These are phyloP conservation scores for Aspergillus ochraceus DNA, from an alignment of 2,329 filamentous ascomycete species.

Conservation along the genomic window DNA sequence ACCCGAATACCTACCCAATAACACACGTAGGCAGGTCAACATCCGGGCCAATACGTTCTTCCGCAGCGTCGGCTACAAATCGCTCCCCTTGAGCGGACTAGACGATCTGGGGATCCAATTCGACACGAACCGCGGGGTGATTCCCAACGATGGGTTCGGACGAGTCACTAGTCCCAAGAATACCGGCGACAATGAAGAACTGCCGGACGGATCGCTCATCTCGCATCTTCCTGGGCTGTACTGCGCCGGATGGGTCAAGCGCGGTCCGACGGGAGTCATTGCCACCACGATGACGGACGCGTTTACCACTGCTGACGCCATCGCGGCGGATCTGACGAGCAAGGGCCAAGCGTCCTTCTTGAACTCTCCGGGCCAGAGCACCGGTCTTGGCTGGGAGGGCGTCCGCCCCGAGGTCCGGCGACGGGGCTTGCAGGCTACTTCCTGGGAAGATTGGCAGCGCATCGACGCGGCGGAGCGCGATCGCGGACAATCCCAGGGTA, in stretches of 20 bases:
- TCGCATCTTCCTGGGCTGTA: slow-evolving; percentile 72
- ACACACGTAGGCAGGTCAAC: slow-evolving; percentile 46
- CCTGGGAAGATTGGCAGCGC: slow-evolving; percentile 81
- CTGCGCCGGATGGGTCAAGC: slow-evolving; percentile 95
- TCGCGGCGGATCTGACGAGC: slow-evolving; percentile 72
- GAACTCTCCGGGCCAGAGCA: slow-evolving; percentile 41
- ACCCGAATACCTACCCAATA: slow-evolving; percentile 51
- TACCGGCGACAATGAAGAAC: slow-evolving; percentile 22
- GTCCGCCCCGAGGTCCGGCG: slow-evolving; percentile 61
- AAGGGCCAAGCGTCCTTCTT: slow-evolving; percentile 44
- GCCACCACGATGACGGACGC: slow-evolving; percentile 95
- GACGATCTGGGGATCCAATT: slow-evolving; percentile 73
- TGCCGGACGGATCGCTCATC: slow-evolving; percentile 41
- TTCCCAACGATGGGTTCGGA: slow-evolving; percentile 79
- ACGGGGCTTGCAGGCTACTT: slow-evolving; percentile 62
- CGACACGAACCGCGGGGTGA: slow-evolving; percentile 69
- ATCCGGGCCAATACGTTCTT: slow-evolving; percentile 75
- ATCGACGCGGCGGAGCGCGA: slow-evolving; percentile 79
- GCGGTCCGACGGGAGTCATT: slow-evolving; percentile 91
- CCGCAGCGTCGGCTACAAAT: slow-evolving; percentile 93
- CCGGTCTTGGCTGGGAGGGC: slow-evolving; percentile 71
- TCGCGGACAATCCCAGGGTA: slow-evolving; percentile 66
- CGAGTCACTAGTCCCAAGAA: slow-evolving; percentile 57
- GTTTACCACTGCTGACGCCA: slow-evolving; percentile 81
- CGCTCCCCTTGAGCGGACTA: slow-evolving; percentile 73